Evolutionary conservation across 352 stramenopile species (phyloP).

Genomic region (Phytophthora tubulina): DNA sequence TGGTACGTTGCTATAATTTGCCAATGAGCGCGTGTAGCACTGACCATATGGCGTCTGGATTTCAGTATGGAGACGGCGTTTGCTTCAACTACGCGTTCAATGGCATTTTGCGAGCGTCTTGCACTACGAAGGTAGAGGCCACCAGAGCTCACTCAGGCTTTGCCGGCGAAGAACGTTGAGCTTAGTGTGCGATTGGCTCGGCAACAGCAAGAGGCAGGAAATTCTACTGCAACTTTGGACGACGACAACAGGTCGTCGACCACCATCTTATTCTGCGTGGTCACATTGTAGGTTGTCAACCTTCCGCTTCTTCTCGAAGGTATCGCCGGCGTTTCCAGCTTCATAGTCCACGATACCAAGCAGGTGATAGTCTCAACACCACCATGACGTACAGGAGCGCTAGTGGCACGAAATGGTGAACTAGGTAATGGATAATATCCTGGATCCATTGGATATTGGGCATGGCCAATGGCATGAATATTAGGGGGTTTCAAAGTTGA

Average conservation of each 20-base stretch:
- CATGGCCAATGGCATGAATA: too few species aligned
- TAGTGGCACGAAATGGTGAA: not conserved
- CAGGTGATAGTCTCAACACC: slow-evolving; percentile 1
- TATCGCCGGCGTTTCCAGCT: not conserved
- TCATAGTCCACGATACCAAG: not conserved
- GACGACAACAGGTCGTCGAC: too few species aligned
- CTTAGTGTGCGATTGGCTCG: too few species aligned
- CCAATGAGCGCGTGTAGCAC: slow-evolving; percentile 3
- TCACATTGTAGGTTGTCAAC: slow-evolving; percentile 11
- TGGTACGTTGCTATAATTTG: not conserved
- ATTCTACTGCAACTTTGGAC: not conserved
- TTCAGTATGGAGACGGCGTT: slow-evolving; percentile 30
- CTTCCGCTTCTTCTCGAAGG: slow-evolving; percentile 1
- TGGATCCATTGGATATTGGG: too few species aligned
- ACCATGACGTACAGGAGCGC: not conserved
- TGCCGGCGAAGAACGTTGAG: too few species aligned
- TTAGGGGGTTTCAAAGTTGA: too few species aligned
- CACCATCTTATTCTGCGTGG: slow-evolving; percentile 1
- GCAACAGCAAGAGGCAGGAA: not conserved
- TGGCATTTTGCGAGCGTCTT: not conserved
- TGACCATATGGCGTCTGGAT: slow-evolving; percentile 32
- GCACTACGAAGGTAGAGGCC: too few species aligned
- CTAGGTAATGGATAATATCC: too few species aligned
- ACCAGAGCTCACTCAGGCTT: too few species aligned
- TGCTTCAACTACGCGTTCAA: slow-evolving; percentile 21